Conservation (phyloP, 169 alveolate species). For the Cryptosporidium parvum region DNA sequence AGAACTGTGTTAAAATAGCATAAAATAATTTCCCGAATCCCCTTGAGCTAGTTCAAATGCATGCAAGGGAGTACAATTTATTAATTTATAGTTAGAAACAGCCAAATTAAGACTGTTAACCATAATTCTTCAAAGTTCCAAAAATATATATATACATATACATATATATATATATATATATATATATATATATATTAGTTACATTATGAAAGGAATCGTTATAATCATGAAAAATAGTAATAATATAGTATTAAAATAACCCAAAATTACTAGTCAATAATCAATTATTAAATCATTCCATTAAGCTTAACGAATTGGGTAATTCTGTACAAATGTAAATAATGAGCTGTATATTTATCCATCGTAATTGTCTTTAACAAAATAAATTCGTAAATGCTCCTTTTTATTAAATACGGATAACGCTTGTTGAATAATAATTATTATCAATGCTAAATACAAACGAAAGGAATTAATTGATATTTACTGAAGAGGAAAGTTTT, state of each 20-base stretch:
- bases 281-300: neutral
- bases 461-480: neutral
- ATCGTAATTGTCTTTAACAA: neutral
- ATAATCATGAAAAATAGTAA: neutral
- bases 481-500: slow-evolving; percentile 59
- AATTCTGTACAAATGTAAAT: neutral
- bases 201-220: neutral
- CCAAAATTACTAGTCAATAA: neutral
- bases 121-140: neutral
- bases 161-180: too few relatives aligned
- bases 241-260: neutral
- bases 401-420: neutral
- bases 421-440: neutral
- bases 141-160: neutral
- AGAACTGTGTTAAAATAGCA: neutral
- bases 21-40: neutral
- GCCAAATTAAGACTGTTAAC: neutral
- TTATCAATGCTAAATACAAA: neutral
- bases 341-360: neutral
- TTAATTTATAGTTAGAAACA: neutral
- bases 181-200: neutral
- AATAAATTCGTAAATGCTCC: neutral
- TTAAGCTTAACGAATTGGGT: neutral
- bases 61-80: neutral
- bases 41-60: neutral